A percentile compares a stretch with the other conserved stretches of the same genome.
Conservation (phyloP, 2,329 filamentous ascomycete species). For the Scytalidium lignicola region DNA sequence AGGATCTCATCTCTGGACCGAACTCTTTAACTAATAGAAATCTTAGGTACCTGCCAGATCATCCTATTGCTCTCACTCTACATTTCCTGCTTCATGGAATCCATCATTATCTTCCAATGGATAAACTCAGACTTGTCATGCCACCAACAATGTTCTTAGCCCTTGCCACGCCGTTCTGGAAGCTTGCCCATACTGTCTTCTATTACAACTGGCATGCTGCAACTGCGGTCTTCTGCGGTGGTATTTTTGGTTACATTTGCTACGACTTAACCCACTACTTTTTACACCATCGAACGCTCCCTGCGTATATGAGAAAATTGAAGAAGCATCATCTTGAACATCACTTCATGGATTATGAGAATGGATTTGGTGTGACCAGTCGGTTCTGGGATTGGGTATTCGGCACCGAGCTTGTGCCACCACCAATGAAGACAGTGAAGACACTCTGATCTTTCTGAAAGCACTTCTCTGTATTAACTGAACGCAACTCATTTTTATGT, state of each 20-base stretch:
- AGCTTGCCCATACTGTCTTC: slow-evolving; percentile 77
- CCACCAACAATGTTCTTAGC: slow-evolving; percentile 81
- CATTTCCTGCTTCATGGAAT: slow-evolving; percentile 96
- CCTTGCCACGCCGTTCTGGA: slow-evolving; percentile 87
- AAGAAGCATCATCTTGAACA: slow-evolving; percentile 98
- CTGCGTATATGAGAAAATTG: slow-evolving; percentile 80
- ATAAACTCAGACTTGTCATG: slow-evolving; percentile 95
- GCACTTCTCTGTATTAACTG: background rate
- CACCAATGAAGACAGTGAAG: slow-evolving; percentile 16
- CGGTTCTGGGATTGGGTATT: slow-evolving; percentile 94
- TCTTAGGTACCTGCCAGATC: slow-evolving; percentile 78
- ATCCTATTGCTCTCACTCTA: slow-evolving; percentile 75
- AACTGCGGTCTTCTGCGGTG: slow-evolving; percentile 76
- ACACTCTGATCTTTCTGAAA: background rate
- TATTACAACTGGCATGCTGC: slow-evolving; percentile 81
- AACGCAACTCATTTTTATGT: background rate
- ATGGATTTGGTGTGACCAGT: slow-evolving; percentile 94
- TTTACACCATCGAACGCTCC: slow-evolving; percentile 90
- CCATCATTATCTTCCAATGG: slow-evolving; percentile 99
- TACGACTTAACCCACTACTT: slow-evolving; percentile 99
- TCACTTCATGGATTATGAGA: slow-evolving; percentile 96
- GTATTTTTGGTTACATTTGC: slow-evolving; percentile 90
- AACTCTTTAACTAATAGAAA: slow-evolving; percentile 22
- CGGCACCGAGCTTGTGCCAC: slow-evolving; percentile 67
- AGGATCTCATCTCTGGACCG: background rate